These are phyloP conservation scores for Tillandsia fasciculata DNA, from an alignment of 176 grass and related monocot species.

Conservation along the genomic window DNA sequence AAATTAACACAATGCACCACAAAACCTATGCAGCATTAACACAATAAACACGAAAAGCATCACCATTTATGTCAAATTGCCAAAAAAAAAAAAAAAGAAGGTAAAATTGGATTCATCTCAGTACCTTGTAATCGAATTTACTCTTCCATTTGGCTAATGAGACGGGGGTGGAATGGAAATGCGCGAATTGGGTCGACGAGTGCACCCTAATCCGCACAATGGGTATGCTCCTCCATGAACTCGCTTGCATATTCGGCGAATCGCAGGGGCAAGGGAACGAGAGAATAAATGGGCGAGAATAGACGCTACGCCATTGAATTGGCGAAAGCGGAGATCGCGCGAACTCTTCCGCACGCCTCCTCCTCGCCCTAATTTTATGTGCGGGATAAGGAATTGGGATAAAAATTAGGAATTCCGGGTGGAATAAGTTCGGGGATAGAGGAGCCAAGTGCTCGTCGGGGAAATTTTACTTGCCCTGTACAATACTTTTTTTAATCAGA, in stretches of 20 bases:
- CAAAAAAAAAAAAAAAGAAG: not conserved
- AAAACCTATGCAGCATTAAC: too few relatives aligned
- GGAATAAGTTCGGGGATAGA: too few relatives aligned
- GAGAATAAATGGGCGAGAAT: too few relatives aligned
- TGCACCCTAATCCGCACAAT: slow-evolving; percentile 26
- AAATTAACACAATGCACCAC: too few relatives aligned
- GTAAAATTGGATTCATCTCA: too few relatives aligned
- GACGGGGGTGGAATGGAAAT: slow-evolving; percentile 56
- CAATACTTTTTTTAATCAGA: too few relatives aligned
- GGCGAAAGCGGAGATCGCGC: not conserved
- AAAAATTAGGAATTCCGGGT: too few relatives aligned
- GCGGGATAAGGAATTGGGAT: too few relatives aligned
- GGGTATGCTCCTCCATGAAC: slow-evolving; percentile 39
- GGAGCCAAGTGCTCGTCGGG: not conserved
- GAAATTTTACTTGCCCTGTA: too few relatives aligned
- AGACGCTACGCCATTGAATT: not conserved
- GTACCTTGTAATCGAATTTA: slow-evolving; percentile 66
- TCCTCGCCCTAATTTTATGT: too few relatives aligned
- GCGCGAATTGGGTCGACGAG: slow-evolving; percentile 6
- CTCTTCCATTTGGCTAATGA: slow-evolving; percentile 54
- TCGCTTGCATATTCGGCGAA: slow-evolving; percentile 32
- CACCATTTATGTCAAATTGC: slow-evolving; percentile 3
- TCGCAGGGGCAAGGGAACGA: too few relatives aligned
- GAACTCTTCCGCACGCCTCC: too few relatives aligned
- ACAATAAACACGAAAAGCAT: not conserved